Base-by-base conservation (phyloP, 768 basidiomycete genomes). In the Termitomyces sp. region DNA sequence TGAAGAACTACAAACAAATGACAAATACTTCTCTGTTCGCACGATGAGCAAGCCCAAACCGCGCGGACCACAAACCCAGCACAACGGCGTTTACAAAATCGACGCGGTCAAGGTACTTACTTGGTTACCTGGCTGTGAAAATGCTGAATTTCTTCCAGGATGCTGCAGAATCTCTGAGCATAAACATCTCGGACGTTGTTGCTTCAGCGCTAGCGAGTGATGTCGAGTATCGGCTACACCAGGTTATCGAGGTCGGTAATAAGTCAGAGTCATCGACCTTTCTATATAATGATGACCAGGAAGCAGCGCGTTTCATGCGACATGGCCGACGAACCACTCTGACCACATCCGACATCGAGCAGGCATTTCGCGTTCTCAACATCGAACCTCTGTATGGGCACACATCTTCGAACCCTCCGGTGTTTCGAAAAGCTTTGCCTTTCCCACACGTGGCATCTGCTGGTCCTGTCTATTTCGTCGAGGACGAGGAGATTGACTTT, bases 401-500 rank as follows among this genome's bases (percentile, higher is more conserved):
- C 77, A 84, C 84, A 11, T 79, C 89, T 0, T 79, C 84, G 66
- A 85, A 86, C 66, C 82, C 86, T 12, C 81, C 84, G 0, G 74
- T 81, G 2, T 92, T 85, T 78, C 85, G 84, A 67, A 77, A 82
- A 57, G 81, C 83, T 50, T 81, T 84, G 28, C 80, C 85, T 53
- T 84, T 81, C 64, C 78, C 82, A 11, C 75, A 83, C 63, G 60
- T 76, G 48, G 76, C 79, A 11, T 72, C 80, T 4, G 83, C 85
- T 6, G 91, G 90, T 1, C 76, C 91, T 3, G 90, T 98, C 4
- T 98, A 94, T 76, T 94, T 94, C 68, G 86, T 96, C 18, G 94
- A 97, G 62, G 97, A 99, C 70, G 95, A 98, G 67, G 97, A 98
- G 74, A 90, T 99, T 52, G 97, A 98, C 75, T 94, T 99, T 68